Conservation (phyloP, 2,329 filamentous ascomycete species). For the Aspergillus ibericus region DNA sequence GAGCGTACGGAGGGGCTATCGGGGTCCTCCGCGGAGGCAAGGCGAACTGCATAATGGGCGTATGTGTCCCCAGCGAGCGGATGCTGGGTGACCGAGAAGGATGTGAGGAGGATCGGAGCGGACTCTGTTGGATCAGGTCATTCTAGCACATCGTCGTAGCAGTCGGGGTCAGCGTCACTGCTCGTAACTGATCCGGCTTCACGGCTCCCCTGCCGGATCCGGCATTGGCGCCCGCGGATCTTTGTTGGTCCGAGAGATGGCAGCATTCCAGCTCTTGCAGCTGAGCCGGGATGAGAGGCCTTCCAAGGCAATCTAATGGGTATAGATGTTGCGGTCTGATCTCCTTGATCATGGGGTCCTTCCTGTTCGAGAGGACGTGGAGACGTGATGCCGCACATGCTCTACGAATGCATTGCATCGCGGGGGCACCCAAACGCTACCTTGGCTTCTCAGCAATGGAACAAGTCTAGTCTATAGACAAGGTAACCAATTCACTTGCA, state of each 20-base stretch:
- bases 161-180: background rate
- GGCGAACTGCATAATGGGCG: constrained; percentile 74
- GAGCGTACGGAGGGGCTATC: constrained; percentile 69
- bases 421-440: background rate
- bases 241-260: constrained; percentile 5
- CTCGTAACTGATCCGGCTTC: constrained; percentile 1
- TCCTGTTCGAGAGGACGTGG: background rate
- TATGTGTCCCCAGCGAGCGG: constrained; percentile 22
- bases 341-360: background rate
- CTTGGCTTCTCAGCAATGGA: background rate
- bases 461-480: background rate
- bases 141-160: background rate
- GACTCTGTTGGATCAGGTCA: constrained; percentile 6
- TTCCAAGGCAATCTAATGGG: background rate
- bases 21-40: constrained; percentile 83
- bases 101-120: background rate
- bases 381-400: background rate
- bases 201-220: background rate
- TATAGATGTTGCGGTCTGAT: background rate
- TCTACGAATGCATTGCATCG: background rate
- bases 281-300: background rate
- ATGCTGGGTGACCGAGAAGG: constrained; percentile 16
- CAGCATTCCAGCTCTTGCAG: background rate
- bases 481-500: background rate
- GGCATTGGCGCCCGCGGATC: background rate